These are phyloP conservation scores for Cercophora newfieldiana DNA, from an alignment of 495 filamentous ascomycete genomes.

Conservation along the genomic window DNA sequence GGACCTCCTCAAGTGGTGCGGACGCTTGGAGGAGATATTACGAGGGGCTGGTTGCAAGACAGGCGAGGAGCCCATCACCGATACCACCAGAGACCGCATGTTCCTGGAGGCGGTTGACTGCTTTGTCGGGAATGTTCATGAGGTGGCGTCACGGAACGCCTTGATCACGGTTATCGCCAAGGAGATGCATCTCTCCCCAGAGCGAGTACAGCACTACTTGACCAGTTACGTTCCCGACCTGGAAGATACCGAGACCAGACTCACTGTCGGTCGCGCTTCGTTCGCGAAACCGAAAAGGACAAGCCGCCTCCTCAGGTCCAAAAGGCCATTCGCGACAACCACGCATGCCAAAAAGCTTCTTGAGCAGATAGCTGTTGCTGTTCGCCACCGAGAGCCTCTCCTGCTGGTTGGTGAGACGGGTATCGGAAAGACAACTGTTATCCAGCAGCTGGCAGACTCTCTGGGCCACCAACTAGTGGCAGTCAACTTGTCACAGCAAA, in stretches of 20 bases:
- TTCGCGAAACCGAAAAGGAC: constrained; percentile 48
- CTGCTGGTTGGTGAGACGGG: constrained; percentile 96
- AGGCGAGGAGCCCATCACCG: constrained; percentile 71
- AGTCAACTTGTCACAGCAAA: constrained; percentile 96
- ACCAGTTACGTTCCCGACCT: constrained; percentile 65
- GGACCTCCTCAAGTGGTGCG: constrained; percentile 89
- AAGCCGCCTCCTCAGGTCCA: constrained; percentile 45
- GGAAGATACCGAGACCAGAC: constrained; percentile 53
- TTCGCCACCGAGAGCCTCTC: constrained; percentile 82
- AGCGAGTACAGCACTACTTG: constrained; percentile 71
- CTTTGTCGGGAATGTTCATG: constrained; percentile 78
- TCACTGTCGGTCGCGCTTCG: constrained; percentile 69
- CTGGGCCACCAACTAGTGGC: constrained; percentile 81
- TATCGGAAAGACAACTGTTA: constrained; percentile 93
- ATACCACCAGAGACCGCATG: constrained; percentile 74
- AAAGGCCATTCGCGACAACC: constrained; percentile 70
- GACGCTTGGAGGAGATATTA: constrained; percentile 64
- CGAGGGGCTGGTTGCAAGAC: constrained; percentile 61
- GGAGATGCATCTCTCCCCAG: constrained; percentile 79
- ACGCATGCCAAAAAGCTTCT: constrained; percentile 67
- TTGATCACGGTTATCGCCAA: constrained; percentile 72
- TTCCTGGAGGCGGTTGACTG: constrained; percentile 89
- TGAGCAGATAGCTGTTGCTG: constrained; percentile 81
- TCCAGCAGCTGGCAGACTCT: constrained; percentile 85
- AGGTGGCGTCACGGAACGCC: constrained; percentile 56